Conservation (phyloP, 768 basidiomycete genomes). For the Mycena vulgaris region DNA sequence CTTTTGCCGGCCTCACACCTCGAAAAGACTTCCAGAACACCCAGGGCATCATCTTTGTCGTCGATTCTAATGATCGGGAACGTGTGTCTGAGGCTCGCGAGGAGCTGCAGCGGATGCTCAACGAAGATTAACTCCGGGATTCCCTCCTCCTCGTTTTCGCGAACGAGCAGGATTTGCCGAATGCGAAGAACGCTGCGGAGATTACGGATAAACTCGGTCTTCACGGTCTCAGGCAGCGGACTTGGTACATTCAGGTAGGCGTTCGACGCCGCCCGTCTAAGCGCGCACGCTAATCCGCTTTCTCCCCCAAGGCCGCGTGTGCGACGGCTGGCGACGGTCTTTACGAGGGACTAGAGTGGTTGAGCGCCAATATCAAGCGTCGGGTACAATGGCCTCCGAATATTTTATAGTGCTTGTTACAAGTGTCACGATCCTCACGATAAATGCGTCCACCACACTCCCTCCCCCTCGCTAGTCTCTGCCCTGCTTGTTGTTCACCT, state of each 20-base stretch:
- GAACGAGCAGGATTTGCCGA: slow-evolving; percentile 99
- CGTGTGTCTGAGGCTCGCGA: slow-evolving; percentile 99
- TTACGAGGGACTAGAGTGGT: slow-evolving; percentile 98
- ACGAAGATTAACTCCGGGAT: slow-evolving; percentile 99
- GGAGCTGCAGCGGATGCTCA: slow-evolving; percentile 99
- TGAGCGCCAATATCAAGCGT: slow-evolving; percentile 92
- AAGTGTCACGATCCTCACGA: slow-evolving; percentile 74
- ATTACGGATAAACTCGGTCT: slow-evolving; percentile 99
- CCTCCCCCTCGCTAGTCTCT: slow-evolving; percentile 56
- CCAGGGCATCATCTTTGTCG: slow-evolving; percentile 99
- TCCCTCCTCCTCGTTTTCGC: slow-evolving; percentile 98
- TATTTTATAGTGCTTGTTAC: slow-evolving; percentile 67
- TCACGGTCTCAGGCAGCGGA: slow-evolving; percentile 96
- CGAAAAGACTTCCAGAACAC: slow-evolving; percentile 99
- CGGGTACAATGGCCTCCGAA: slow-evolving; percentile 72
- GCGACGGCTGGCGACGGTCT: slow-evolving; percentile 99
- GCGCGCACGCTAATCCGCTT: slow-evolving; percentile 33
- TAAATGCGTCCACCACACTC: slow-evolving; percentile 65
- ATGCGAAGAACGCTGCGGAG: slow-evolving; percentile 99
- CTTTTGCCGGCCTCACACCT: slow-evolving; percentile 38
- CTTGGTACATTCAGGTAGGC: slow-evolving; percentile 96
- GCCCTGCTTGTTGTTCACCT: slow-evolving; percentile 48
- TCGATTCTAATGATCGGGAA: slow-evolving; percentile 99
- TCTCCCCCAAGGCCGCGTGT: slow-evolving; percentile 85
- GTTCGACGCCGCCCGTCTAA: not conserved